phyloP scores from a whole-genome alignment of 768 basidiomycete genomes.

The Megacollybia marginata region DNA sequence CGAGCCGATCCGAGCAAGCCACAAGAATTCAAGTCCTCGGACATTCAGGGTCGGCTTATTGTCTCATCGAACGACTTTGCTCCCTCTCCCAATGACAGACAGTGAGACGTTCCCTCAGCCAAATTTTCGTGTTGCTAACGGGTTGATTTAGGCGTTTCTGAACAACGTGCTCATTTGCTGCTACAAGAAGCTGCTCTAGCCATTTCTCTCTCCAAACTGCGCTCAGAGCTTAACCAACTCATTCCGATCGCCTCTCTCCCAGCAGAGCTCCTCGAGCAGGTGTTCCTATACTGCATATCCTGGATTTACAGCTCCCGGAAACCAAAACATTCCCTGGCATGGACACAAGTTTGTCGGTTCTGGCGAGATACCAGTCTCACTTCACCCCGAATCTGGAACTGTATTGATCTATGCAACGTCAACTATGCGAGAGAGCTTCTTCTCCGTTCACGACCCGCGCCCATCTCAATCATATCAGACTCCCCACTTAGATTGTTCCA shows the following conservation, averaged over 20 bases:
- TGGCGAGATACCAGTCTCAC: conserved; percentile 29
- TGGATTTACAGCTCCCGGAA: conserved; percentile 25
- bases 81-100: too few relatives aligned
- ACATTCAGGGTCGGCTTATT: too few relatives aligned
- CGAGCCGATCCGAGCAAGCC: too few relatives aligned
- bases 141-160: too few relatives aligned
- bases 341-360: conserved; percentile 32
- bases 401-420: conserved; percentile 28
- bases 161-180: conserved; percentile 9
- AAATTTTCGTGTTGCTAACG: too few relatives aligned
- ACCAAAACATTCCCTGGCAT: conserved; percentile 25
- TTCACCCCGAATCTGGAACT: conserved; percentile 31
- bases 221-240: conserved; percentile 19
- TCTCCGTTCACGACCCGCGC: conserved; percentile 23
- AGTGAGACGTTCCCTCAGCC: too few relatives aligned
- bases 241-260: conserved; percentile 26
- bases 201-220: conserved; percentile 18
- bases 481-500: conserved; percentile 19
- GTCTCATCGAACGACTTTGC: too few relatives aligned
- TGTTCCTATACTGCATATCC: conserved; percentile 30
- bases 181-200: conserved; percentile 21
- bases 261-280: conserved; percentile 30
- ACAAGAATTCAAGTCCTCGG: too few relatives aligned
- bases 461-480: conserved; percentile 26
- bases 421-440: conserved; percentile 28